Base-by-base conservation (phyloP, 257 asterid species). In the Solanum dulcamara region DNA sequence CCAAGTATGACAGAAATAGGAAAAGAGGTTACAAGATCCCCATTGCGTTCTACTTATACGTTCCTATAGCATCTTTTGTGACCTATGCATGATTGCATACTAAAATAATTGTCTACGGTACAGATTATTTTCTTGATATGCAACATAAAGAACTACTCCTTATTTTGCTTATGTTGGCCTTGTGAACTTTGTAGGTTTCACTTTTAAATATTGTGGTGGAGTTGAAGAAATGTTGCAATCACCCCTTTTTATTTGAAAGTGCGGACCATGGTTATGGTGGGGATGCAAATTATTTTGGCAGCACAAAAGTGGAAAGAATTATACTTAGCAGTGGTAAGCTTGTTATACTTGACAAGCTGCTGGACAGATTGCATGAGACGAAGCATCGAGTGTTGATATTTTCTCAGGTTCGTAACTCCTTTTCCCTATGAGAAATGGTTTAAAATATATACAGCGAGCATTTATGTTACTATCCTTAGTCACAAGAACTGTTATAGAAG, bases 201-300 rank as follows among this genome's bases (percentile, higher is more conserved):
- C 99, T 97, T 87, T 86, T 97, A 87, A 97, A 97, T 93, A 94
- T 97, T 83, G 98, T 97, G 93, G 99, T 95, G 91, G 99, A 97
- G 92, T 89, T 97, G 96, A 97, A 97, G 97, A 97, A 97, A 88
- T 97, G 99, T 92, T 97, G 99, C 94, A 97, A 97, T 83, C 99
- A 97, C 89, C 99, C 99, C 71, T 97, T 97, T 91, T 86, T 97
- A 84, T 97, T 97, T 90, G 98, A 97, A 91, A 97, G 99, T 89
- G 99, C 99, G 14, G 99, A 97, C 91, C 98, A 95, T 91, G 99
- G 99, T 88, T 97, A 97, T 90, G 99, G 99, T 67, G 99, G 99
- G 88, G 97, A 97, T 85, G 90, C 96, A 55, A 93, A 93, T 85
- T 81, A 88, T 89, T 89, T 93, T 62, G 98, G 98, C 35, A 95